A percentile compares a stretch with the other conserved stretches of the same genome.
Conservation (phyloP, 1,284 basidiomycete species). For the Psilocybe mexicana region DNA sequence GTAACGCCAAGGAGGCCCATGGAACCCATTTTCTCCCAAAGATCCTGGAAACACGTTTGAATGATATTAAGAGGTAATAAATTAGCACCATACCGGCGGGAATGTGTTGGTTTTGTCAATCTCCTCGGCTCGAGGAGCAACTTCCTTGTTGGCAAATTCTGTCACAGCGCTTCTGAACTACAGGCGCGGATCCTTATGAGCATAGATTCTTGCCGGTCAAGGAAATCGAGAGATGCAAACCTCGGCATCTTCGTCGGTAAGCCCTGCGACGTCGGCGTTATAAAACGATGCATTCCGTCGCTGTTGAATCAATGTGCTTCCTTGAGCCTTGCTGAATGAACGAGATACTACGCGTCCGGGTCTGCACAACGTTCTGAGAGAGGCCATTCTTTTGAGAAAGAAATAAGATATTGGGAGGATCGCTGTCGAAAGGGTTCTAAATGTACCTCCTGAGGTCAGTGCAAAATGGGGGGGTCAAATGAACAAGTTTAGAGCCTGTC, state of each 20-base stretch:
- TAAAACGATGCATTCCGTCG: constrained; percentile 61
- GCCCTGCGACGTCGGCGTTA: constrained; percentile 76
- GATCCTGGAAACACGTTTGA: constrained; percentile 49
- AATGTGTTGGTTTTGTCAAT: constrained; percentile 84
- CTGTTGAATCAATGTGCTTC: constrained; percentile 2
- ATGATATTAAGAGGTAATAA: background rate
- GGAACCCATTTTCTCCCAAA: constrained; percentile 87
- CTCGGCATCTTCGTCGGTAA: constrained; percentile 83
- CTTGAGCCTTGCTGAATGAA: background rate
- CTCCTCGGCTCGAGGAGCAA: constrained; percentile 81
- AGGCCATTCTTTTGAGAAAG: too few species aligned
- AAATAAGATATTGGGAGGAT: too few species aligned
- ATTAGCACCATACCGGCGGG: constrained; percentile 56
- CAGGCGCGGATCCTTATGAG: constrained; percentile 6
- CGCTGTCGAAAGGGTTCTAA: too few species aligned
- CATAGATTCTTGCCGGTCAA: background rate
- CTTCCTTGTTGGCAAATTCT: constrained; percentile 77
- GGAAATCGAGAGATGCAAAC: constrained; percentile 40
- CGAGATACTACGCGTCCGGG: background rate
- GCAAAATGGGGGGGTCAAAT: background rate
- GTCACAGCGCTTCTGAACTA: constrained; percentile 81
- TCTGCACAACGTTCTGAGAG: background rate
- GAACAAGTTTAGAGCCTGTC: background rate
- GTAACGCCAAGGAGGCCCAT: constrained; percentile 89
- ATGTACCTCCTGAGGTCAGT: too few species aligned